These are phyloP conservation scores for Wickerhamomyces strasburgensis DNA, from an alignment of 805 yeast species.

Conservation along the genomic window DNA sequence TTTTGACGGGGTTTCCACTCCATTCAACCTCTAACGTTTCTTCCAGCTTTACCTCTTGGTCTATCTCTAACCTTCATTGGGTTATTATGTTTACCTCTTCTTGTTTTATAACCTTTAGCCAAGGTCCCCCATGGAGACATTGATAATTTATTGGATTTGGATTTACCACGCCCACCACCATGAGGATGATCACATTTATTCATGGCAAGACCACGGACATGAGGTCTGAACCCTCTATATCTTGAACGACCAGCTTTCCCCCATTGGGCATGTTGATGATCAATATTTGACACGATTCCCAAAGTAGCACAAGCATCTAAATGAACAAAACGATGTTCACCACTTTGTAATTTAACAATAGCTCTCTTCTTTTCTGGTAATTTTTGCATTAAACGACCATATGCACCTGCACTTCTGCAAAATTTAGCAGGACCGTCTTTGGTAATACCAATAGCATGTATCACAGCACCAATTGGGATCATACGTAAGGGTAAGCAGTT, in stretches of 20 bases:
- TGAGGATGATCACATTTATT: conserved; percentile 97
- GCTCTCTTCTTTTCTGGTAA: conserved; percentile 66
- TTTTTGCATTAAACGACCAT: conserved; percentile 82
- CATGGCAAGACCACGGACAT: conserved; percentile 97
- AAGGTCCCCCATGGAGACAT: conserved; percentile 95
- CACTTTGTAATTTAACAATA: conserved; percentile 76
- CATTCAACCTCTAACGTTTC: conserved; percentile 15
- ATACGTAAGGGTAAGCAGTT: conserved; percentile 88
- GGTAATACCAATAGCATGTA: conserved; percentile 81
- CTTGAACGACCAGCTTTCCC: conserved; percentile 98
- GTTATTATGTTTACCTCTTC: conserved; percentile 84
- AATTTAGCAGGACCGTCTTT: conserved; percentile 77
- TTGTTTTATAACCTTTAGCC: conserved; percentile 90
- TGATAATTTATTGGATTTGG: conserved; percentile 91
- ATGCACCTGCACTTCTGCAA: conserved; percentile 93
- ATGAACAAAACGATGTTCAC: conserved; percentile 89
- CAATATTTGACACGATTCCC: conserved; percentile 89
- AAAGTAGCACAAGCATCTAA: conserved; percentile 88
- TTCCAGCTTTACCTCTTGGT: conserved; percentile 64
- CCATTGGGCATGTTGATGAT: conserved; percentile 80
- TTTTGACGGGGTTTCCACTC: too few species aligned
- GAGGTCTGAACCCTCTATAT: conserved; percentile 89
- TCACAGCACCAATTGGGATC: conserved; percentile 92
- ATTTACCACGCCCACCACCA: conserved; percentile 99
- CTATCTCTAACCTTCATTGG: conserved; percentile 85